Evolutionary conservation across 73 alveolate genomes (phyloP), one percentile per base, ranked within the genome.

Genomic region (Tetrahymena borealis): DNA sequence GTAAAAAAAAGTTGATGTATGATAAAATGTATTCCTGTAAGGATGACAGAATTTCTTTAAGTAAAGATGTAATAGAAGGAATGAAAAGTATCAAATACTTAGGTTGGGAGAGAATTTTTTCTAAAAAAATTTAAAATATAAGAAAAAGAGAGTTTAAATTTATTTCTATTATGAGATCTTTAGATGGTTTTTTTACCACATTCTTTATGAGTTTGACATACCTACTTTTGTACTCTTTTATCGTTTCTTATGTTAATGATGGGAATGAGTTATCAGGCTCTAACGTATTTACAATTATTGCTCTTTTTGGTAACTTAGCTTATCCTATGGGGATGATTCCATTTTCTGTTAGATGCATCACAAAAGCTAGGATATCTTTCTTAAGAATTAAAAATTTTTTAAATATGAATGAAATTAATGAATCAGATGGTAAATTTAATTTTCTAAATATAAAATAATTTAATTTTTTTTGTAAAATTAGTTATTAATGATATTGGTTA

Each of bases 21-120:
- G 38, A 92, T 33, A 39, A 42, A 90, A 90, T 92, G 11, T 85
- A 79, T 16, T 78, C 78, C n/a, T 24, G 79, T n/a, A 93, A 93
- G 20, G 95, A 93, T 93, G 39, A 78, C 33, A 93, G 95, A 40
- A 60, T 93, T 18, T 42, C 91, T 11, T 90, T 93, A 39, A 33
- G 93, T 16, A 60, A 91, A 3, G 95, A 93, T 93, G 95, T 93
- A 4, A 93, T 93, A 24, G 95, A 93, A 16, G 95, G 95, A 0
- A 93, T 93, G 93, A 93, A 93, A 85, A 36, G 91, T 13, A 93
- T 93, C 11, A 93, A 93, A 39, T 93, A 93, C 60, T 37, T 93
- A 2, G 90, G 93, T 28, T 93, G 95, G 95, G 90, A 93, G 40
- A 9, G 79, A 8, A 93, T 92, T 6, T 93, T 93, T 36, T 32